Percentiles rank a stretch among this genome's conserved stretches.
Conservation (phyloP, 129 eudicot genomes). For the Chrysanthemum seticuspe region DNA sequence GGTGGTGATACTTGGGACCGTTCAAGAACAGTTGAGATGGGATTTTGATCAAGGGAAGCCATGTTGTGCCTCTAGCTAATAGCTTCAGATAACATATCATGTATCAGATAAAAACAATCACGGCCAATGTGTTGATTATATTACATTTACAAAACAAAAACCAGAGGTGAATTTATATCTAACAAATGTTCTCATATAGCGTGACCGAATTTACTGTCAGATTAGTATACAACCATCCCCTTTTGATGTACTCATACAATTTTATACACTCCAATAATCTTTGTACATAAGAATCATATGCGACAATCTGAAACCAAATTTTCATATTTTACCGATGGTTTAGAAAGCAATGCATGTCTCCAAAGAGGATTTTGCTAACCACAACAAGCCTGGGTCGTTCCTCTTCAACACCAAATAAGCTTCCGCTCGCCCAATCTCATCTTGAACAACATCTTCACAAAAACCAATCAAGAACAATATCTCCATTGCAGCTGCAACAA, state of each 20-base stretch:
- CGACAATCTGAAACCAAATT: background rate
- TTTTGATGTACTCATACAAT: slow-evolving; percentile 7
- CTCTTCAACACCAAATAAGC: slow-evolving; percentile 70
- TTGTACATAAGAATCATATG: slow-evolving; percentile 16
- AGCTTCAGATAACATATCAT: background rate
- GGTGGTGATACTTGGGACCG: no score
- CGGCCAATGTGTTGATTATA: background rate
- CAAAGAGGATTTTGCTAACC: slow-evolving; percentile 86
- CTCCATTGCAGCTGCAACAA: slow-evolving; percentile 81
- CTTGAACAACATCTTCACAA: slow-evolving; percentile 55
- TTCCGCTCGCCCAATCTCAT: slow-evolving; percentile 65
- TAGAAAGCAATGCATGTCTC: slow-evolving; percentile 61
- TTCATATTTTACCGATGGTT: slow-evolving; percentile 1
- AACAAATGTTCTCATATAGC: background rate
- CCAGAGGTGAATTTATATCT: background rate
- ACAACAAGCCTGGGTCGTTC: slow-evolving; percentile 79
- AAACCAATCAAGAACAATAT: slow-evolving; percentile 71
- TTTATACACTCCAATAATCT: slow-evolving; percentile 15
- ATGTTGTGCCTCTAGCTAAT: no score
- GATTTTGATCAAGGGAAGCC: no score
- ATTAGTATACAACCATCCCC: background rate
- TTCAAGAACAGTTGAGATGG: no score
- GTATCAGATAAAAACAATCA: background rate
- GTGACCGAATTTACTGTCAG: background rate
- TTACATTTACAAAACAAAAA: background rate